Evolutionary conservation across 352 stramenopile species (phyloP).

Genomic region (Phytopythium vexans): DNA sequence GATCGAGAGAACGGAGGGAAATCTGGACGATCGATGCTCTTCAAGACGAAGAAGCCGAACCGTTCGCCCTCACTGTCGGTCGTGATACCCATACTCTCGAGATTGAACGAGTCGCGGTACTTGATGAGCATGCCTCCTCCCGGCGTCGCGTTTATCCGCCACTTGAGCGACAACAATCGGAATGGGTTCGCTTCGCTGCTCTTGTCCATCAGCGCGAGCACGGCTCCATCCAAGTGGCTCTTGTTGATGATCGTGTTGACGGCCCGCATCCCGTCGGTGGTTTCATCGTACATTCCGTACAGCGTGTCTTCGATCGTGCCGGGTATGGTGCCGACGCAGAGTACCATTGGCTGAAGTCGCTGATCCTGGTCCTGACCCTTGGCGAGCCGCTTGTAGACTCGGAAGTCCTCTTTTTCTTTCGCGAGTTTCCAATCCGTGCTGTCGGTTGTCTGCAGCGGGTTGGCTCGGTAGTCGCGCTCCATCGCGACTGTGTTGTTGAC

Average conservation of each 20-base stretch:
- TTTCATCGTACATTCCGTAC: conserved; percentile 15
- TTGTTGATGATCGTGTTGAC: conserved; percentile 16
- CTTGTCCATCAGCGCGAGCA: conserved; percentile 23
- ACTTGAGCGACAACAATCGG: conserved; percentile 36
- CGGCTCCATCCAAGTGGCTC: conserved; percentile 15
- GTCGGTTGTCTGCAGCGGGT: neutral
- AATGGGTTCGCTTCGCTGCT: conserved; percentile 23
- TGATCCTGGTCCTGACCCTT: neutral
- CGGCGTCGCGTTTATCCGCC: conserved; percentile 18
- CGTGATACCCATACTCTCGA: conserved; percentile 33
- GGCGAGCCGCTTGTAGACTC: conserved; percentile 4
- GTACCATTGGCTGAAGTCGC: conserved; percentile 12
- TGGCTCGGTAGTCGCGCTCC: conserved; percentile 3
- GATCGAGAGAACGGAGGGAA: conserved; percentile 15
- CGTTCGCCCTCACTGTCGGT: conserved; percentile 12
- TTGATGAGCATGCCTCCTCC: conserved; percentile 6
- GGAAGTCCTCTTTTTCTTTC: neutral
- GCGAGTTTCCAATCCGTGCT: conserved; percentile 2
- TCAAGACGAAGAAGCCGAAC: conserved; percentile 29
- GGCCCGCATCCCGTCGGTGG: conserved; percentile 16
- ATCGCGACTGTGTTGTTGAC: neutral
- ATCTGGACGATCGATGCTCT: conserved; percentile 26
- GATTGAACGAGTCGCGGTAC: conserved; percentile 24
- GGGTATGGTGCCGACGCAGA: conserved; percentile 11
- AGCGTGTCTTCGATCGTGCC: conserved; percentile 16